These are phyloP conservation scores for Cucurbita argyrosperma DNA, from an alignment of 306 rosid genomes.

Conservation along the genomic window DNA sequence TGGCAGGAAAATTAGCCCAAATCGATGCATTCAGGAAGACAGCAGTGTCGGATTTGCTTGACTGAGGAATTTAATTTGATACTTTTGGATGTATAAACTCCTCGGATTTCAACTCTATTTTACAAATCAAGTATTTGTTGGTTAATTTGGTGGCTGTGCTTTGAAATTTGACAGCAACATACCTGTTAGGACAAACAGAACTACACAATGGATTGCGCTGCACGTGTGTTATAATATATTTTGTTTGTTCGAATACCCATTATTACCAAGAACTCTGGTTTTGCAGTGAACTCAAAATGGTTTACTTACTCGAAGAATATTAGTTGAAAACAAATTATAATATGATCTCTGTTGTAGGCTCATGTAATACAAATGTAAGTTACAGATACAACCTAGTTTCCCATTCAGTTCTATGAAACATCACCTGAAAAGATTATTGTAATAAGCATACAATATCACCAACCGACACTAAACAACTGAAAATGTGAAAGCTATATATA, in stretches of 20 bases:
- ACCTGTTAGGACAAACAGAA: background rate
- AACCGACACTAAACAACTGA: background rate
- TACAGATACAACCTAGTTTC: conserved; percentile 5
- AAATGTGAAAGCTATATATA: background rate
- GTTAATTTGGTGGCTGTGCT: background rate
- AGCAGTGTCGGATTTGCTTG: conserved; percentile 54
- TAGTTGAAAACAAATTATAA: background rate
- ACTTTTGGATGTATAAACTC: background rate
- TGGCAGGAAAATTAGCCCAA: conserved; percentile 25
- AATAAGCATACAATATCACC: conserved; percentile 1
- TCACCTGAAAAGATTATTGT: conserved; percentile 1
- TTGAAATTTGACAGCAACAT: background rate
- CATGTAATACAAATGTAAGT: background rate
- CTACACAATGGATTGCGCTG: background rate
- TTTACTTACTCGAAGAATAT: background rate
- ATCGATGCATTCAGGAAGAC: conserved; percentile 60
- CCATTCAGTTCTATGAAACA: conserved; percentile 4
- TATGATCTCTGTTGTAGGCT: conserved; percentile 1
- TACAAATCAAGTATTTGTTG: background rate
- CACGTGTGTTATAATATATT: background rate
- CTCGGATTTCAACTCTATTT: background rate
- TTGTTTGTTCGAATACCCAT: background rate
- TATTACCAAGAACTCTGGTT: background rate
- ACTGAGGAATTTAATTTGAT: conserved; percentile 16
- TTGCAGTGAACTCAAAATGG: background rate